Evolutionary conservation across 176 grass and related monocot genomes (phyloP).

Genomic region (Phragmites australis): DNA sequence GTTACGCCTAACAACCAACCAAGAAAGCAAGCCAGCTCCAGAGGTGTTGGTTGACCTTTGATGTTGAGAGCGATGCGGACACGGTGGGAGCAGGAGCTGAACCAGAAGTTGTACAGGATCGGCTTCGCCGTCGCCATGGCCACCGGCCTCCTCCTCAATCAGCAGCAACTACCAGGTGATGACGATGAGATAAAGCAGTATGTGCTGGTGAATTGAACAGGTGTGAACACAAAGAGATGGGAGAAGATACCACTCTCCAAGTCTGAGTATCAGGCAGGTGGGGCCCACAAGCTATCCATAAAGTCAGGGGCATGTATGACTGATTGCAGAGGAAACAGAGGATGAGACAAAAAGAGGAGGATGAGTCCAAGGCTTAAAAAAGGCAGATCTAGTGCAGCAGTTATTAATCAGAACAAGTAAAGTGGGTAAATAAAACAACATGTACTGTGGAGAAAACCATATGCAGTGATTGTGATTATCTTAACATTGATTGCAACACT

Average conservation of each 20-base stretch:
- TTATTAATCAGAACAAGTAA: neutral
- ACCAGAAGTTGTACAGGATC: constrained; percentile 56
- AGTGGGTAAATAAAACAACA: neutral
- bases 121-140: constrained; percentile 45
- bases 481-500: neutral
- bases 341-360: neutral
- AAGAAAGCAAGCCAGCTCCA: neutral
- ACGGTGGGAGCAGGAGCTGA: constrained; percentile 69
- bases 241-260: neutral
- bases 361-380: neutral
- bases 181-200: neutral
- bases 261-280: neutral
- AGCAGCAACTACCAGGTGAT: neutral
- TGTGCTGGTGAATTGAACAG: neutral
- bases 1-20: neutral
- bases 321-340: neutral
- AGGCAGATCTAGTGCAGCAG: neutral
- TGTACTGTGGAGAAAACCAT: neutral
- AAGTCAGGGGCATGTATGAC: neutral
- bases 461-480: neutral
- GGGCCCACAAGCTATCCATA: constrained; percentile 1
- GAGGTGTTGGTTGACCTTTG: constrained; percentile 46
- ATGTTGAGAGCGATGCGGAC: constrained; percentile 64
- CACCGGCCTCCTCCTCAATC: neutral
- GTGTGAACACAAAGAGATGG: neutral